Evolutionary conservation across 1,284 basidiomycete species (phyloP).

Genomic region (Gymnopus androsaceus): DNA sequence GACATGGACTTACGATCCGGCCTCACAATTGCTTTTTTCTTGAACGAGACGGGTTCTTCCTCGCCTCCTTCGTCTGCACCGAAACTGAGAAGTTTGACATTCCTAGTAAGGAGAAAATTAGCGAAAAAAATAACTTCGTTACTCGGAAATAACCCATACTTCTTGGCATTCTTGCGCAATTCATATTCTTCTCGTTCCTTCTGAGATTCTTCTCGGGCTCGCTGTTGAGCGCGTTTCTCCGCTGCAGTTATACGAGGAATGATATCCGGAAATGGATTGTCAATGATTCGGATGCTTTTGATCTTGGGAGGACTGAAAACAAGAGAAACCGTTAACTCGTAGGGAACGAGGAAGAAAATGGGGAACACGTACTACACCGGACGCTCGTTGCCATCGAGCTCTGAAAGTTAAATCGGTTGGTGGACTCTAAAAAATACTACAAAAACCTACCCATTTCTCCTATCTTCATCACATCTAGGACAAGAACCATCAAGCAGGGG

Average conservation of each 20-base stretch:
- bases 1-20: slow-evolving; percentile 68
- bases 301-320: slow-evolving; percentile 82
- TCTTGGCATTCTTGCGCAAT: slow-evolving; percentile 77
- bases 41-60: slow-evolving; percentile 47
- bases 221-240: slow-evolving; percentile 82
- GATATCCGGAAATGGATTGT: slow-evolving; percentile 95
- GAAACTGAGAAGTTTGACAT: slow-evolving; percentile 87
- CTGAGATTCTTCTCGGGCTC: slow-evolving; percentile 75
- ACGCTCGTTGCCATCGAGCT: slow-evolving; percentile 79
- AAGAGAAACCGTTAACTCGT: not conserved
- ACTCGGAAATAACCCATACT: slow-evolving; percentile 47
- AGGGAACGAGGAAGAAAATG: slow-evolving; percentile 5
- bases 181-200: slow-evolving; percentile 77
- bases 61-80: slow-evolving; percentile 73
- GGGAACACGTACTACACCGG: slow-evolving; percentile 76
- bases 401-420: slow-evolving; percentile 39
- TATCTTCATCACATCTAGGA: slow-evolving; percentile 83
- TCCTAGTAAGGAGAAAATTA: slow-evolving; percentile 47
- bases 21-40: slow-evolving; percentile 79
- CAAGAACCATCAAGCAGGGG: not conserved
- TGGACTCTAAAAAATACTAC: not conserved
- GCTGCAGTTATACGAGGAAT: slow-evolving; percentile 94
- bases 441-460: slow-evolving; percentile 71
- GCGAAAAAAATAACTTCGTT: not conserved
- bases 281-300: slow-evolving; percentile 78